Conservation (phyloP, 75 land plant genomes). For the Picea glauca region DNA sequence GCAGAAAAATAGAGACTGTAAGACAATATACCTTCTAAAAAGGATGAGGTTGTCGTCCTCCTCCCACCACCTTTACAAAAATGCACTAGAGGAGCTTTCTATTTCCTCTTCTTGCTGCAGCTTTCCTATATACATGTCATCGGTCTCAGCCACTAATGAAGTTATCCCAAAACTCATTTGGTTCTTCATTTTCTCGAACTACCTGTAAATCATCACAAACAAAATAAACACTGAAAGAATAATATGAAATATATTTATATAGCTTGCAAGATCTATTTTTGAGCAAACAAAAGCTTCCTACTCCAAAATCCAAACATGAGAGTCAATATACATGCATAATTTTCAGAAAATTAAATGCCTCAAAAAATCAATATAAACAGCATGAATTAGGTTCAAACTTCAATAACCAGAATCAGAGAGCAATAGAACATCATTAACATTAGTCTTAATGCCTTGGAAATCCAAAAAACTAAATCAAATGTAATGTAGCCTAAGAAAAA, state of each 20-base stretch:
- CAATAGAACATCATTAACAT: too few species aligned
- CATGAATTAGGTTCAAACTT: too few species aligned
- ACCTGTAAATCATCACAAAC: background rate
- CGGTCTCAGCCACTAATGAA: background rate
- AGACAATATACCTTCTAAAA: background rate
- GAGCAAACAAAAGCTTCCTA: background rate
- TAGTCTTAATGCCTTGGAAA: too few species aligned
- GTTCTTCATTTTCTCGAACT: slow-evolving; percentile 1
- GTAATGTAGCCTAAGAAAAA: too few species aligned
- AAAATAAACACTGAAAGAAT: background rate
- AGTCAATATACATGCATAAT: background rate
- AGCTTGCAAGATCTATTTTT: background rate
- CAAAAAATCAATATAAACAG: too few species aligned
- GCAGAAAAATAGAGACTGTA: background rate
- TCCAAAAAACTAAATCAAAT: too few species aligned
- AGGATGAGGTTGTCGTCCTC: background rate
- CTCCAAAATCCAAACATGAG: background rate
- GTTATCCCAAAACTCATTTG: slow-evolving; percentile 4
- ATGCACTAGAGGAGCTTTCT: background rate
- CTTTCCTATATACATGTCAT: background rate
- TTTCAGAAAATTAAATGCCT: background rate
- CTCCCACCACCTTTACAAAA: background rate
- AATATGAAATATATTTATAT: background rate
- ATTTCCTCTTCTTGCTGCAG: background rate
- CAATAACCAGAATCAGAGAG: too few species aligned